Base-by-base conservation (phyloP, 345 rosid species). In the Aquilaria malaccensis region DNA sequence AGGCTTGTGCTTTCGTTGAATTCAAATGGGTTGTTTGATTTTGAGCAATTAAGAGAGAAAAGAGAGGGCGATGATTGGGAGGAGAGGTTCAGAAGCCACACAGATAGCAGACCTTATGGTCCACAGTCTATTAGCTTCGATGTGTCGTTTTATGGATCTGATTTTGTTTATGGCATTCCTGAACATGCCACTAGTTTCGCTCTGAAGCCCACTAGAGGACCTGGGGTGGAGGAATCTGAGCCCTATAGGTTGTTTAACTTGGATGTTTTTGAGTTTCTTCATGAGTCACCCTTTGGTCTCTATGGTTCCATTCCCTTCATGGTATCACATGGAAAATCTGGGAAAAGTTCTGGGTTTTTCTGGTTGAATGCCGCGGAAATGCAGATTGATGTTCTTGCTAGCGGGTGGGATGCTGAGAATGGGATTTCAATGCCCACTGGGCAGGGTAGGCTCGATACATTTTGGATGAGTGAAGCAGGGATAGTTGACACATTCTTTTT, bases 381-480 rank as follows among this genome's bases (percentile, higher is more conserved):
- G 99, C 97, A 95, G 80, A 91, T 95, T 76, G 99, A 95, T 78
- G 97, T 95, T 13, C 64, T 95, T 61, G 95, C 78, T 2, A 79
- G 73, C 51, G 98, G 96, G 11, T 95, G 99, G 99, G 85, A 88
- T 78, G 87, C 90, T 1, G 97, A 85, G 59, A 78, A 83, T 58
- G 81, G 83, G 46, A 79, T 88, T 71, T 62, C 79, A 13, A 68
- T 82, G 68, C 94, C 91, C 54, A 80, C 94, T 0, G 68, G 72
- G 14, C 82, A 79, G 73, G 76, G 75, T 52, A 80, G 87, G 59
- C 78, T 91, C 2, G 98, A 95, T 61, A 95, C 99, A 0, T 64
- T 88, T 13, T 95, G 98, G 99, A 95, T 95, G 96, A 86, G 84
- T 47, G 99, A 95, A 78, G 99, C 99, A 1, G 99, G 99, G 33